A percentile compares a stretch with the other conserved stretches of the same genome.
Evolutionary conservation across 1,284 basidiomycete species (phyloP).

Genomic region (Melampsora abietis-canadensis): DNA sequence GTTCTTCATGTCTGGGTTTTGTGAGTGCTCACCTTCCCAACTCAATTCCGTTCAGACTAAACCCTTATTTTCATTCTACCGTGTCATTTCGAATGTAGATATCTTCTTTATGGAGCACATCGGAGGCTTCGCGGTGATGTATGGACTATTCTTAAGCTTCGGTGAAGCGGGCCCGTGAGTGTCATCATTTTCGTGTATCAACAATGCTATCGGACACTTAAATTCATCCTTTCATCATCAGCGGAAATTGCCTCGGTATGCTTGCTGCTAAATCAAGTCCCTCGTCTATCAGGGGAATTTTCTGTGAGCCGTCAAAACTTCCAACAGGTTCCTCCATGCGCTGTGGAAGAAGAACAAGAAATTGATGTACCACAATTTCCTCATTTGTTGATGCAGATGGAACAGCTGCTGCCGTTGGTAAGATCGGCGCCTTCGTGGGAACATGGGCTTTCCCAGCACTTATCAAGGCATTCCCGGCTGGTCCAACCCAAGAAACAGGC

Average conservation of each 20-base stretch:
- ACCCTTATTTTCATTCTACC: slow-evolving; percentile 45
- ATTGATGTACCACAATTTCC: slow-evolving; percentile 48
- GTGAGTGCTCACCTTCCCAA: slow-evolving; percentile 4
- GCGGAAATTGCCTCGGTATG: slow-evolving; percentile 52
- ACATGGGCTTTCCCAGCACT: slow-evolving; percentile 59
- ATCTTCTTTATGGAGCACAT: slow-evolving; percentile 61
- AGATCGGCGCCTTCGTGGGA: slow-evolving; percentile 79
- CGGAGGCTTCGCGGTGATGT: slow-evolving; percentile 63
- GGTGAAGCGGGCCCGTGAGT: slow-evolving; percentile 64
- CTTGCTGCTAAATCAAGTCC: slow-evolving; percentile 75
- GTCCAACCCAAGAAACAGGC: slow-evolving; percentile 35
- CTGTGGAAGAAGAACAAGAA: slow-evolving; percentile 25
- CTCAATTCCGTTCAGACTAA: slow-evolving; percentile 39
- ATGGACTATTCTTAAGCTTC: slow-evolving; percentile 83
- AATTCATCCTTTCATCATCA: neutral
- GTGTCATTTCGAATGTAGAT: slow-evolving; percentile 54
- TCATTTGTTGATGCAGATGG: slow-evolving; percentile 57
- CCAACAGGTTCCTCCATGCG: neutral
- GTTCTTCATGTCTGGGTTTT: slow-evolving; percentile 76
- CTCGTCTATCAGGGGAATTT: slow-evolving; percentile 78
- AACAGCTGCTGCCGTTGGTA: slow-evolving; percentile 81
- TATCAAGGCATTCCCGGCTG: slow-evolving; percentile 35
- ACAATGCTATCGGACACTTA: neutral
- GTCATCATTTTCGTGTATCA: slow-evolving; percentile 61
- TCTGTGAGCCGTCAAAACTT: slow-evolving; percentile 55